These are phyloP conservation scores for Exserohilum turcica DNA, from an alignment of 2,329 filamentous ascomycete genomes.

Conservation along the genomic window DNA sequence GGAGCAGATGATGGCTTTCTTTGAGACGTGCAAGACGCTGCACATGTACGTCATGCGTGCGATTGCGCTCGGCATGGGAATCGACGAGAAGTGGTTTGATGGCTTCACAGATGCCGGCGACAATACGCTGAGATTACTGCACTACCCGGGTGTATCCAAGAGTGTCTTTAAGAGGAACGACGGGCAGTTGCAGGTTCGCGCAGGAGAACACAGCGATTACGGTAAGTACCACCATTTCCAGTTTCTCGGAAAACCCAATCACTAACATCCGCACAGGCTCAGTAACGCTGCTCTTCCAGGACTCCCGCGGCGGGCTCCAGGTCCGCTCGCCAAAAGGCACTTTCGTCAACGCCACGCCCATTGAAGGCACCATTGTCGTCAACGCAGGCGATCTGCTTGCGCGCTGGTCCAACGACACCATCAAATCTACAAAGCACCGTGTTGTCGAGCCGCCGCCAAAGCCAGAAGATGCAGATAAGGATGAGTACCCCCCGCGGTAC, in stretches of 20 bases:
- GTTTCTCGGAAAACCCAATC: rapidly evolving
- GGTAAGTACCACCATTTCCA: constrained; percentile 32
- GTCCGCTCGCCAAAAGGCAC: constrained; percentile 73
- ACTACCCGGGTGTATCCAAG: constrained; percentile 73
- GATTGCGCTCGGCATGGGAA: constrained; percentile 79
- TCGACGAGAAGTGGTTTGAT: constrained; percentile 77
- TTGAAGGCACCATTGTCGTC: constrained; percentile 79
- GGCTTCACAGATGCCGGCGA: constrained; percentile 65
- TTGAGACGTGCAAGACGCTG: constrained; percentile 72
- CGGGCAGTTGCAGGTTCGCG: constrained; percentile 73
- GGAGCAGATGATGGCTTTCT: constrained; percentile 75
- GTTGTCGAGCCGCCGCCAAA: constrained; percentile 79
- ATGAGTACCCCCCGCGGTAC: constrained; percentile 73
- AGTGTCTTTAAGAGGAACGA: constrained; percentile 69
- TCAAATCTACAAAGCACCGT: constrained; percentile 87
- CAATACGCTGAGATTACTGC: constrained; percentile 68
- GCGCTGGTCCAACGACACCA: constrained; percentile 88
- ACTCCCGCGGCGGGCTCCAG: constrained; percentile 62
- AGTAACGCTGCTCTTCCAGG: constrained; percentile 54
- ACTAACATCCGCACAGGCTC: constrained; percentile 41
- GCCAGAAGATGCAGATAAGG: constrained; percentile 52
- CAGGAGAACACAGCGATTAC: constrained; percentile 77
- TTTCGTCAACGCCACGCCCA: constrained; percentile 83
- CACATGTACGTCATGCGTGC: constrained; percentile 82
- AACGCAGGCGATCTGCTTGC: constrained; percentile 88